These are phyloP conservation scores for Populus pruinosa DNA, from an alignment of 345 rosid species.

Conservation along the genomic window DNA sequence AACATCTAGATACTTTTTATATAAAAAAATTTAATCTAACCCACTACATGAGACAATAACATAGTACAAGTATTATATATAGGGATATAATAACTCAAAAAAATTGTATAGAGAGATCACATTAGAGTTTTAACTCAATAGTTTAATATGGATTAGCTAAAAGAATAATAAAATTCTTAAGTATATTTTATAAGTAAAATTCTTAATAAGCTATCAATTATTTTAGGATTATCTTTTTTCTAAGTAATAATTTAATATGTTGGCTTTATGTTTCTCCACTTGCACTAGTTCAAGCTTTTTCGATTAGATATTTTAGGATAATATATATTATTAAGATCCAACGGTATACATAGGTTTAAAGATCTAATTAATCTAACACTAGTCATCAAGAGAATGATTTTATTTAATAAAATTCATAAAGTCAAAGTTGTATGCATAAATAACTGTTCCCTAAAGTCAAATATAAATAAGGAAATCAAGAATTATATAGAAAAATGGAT, in stretches of 20 bases:
- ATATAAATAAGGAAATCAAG: neutral
- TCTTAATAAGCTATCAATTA: too few relatives aligned
- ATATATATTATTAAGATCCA: neutral
- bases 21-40: too few relatives aligned
- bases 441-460: neutral
- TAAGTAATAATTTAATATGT: neutral
- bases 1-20: too few relatives aligned
- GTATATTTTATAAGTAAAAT: too few relatives aligned
- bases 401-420: neutral
- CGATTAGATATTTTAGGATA: neutral
- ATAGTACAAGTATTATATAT: too few relatives aligned
- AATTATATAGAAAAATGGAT: neutral
- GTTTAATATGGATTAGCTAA: too few relatives aligned
- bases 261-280: neutral
- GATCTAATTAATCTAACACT: neutral
- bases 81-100: too few relatives aligned
- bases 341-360: neutral
- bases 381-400: neutral
- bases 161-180: too few relatives aligned
- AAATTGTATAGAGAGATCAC: too few relatives aligned
- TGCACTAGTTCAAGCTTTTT: neutral
- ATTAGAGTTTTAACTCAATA: too few relatives aligned
- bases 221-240: neutral
- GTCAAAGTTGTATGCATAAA: neutral
- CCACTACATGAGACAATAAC: too few relatives aligned